These are phyloP conservation scores for Akebia trifoliata DNA, from an alignment of 164 flowering plant species.

Conservation along the genomic window DNA sequence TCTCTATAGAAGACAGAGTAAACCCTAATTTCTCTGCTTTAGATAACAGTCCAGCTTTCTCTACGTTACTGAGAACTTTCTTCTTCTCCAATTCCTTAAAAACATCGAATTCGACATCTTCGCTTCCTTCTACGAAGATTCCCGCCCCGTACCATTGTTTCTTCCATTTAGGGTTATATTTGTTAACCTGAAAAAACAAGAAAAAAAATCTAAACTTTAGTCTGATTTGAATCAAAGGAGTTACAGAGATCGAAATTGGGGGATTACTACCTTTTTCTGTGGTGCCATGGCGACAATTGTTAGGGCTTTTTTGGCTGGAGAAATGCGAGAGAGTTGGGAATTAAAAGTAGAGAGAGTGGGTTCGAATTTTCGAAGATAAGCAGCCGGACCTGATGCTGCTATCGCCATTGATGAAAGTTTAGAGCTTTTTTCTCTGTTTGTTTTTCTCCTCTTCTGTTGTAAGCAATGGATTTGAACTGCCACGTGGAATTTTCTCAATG, in stretches of 20 bases:
- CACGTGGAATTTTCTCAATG: constrained; percentile 13
- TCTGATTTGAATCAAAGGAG: background rate
- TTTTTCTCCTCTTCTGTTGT: background rate
- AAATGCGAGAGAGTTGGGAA: constrained; percentile 13
- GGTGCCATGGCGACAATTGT: constrained; percentile 63
- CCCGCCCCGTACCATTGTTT: constrained; percentile 95
- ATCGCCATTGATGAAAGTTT: constrained; percentile 37
- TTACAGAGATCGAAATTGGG: no score
- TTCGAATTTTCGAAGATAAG: constrained; percentile 15
- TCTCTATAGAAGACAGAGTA: constrained; percentile 83
- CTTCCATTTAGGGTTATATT: constrained; percentile 60
- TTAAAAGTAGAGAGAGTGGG: constrained; percentile 16
- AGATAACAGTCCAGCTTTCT: constrained; percentile 73
- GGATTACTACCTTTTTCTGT: constrained; percentile 35
- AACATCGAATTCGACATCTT: constrained; percentile 71
- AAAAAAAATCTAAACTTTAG: background rate
- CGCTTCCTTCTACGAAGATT: constrained; percentile 68
- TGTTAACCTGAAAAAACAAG: constrained; percentile 56
- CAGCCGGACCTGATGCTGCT: constrained; percentile 29
- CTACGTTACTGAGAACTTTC: constrained; percentile 77
- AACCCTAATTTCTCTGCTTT: constrained; percentile 81
- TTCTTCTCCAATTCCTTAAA: constrained; percentile 75
- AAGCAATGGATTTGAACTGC: constrained; percentile 9
- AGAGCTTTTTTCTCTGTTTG: background rate
- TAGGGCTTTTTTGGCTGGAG: constrained; percentile 24